Evolutionary conservation across 2,329 filamentous ascomycete genomes (phyloP).

Genomic region (Hymenoscyphus occultus): DNA sequence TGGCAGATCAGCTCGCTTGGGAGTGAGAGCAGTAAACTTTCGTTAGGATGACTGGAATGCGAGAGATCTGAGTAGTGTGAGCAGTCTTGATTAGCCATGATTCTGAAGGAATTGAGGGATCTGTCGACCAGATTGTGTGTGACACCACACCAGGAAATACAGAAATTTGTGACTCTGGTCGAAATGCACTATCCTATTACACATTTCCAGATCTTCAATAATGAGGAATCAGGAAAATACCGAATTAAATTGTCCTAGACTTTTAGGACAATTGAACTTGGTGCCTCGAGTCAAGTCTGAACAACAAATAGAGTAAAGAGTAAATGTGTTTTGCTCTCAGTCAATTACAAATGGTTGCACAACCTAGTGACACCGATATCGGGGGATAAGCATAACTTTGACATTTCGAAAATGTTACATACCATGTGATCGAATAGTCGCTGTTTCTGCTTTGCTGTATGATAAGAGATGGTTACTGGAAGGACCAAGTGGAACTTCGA

Average conservation of each 20-base stretch:
- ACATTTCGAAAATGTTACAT: background rate
- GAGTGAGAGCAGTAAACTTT: slow-evolving; percentile 48
- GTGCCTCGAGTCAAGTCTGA: no score
- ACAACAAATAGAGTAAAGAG: no score
- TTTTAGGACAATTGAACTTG: no score
- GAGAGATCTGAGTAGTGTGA: slow-evolving; percentile 4
- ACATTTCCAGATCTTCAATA: background rate
- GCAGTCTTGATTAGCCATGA: slow-evolving; percentile 11
- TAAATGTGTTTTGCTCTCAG: no score
- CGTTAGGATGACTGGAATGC: background rate
- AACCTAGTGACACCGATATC: background rate
- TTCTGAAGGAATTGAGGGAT: slow-evolving; percentile 13
- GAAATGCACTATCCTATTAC: background rate
- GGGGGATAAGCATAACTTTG: slow-evolving; percentile 2
- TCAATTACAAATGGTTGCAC: background rate
- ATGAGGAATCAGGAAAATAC: no score
- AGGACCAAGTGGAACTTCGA: slow-evolving; percentile 2
- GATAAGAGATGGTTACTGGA: background rate
- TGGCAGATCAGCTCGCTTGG: slow-evolving; percentile 72
- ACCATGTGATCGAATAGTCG: slow-evolving; percentile 4
- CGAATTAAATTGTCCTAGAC: no score
- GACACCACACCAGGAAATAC: no score
- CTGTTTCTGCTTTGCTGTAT: background rate
- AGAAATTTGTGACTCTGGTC: background rate
- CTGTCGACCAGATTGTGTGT: slow-evolving; percentile 5